A percentile compares a stretch with the other conserved stretches of the same genome.
Evolutionary conservation across 2,329 filamentous ascomycete genomes (phyloP).

Genomic region (Phialocephala subalpina): DNA sequence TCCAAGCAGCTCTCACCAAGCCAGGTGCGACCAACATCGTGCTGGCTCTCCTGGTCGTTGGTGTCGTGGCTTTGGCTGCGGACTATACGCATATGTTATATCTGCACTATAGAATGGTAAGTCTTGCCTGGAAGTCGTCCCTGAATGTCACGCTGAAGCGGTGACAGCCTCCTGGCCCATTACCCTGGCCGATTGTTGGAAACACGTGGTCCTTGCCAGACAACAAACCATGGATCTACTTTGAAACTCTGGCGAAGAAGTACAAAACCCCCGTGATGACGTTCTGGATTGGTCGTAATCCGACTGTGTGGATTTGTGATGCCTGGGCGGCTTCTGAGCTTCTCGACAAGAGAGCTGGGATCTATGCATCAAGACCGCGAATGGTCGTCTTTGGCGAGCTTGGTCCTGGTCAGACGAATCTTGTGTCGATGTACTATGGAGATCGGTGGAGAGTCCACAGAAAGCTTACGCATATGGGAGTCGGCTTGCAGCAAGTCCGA

Average conservation of each 20-base stretch:
- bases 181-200: conserved; percentile 34
- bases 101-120: conserved; percentile 32
- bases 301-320: conserved; percentile 34
- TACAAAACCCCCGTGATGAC: conserved; percentile 35
- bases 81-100: conserved; percentile 36
- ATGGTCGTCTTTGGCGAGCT: conserved; percentile 37
- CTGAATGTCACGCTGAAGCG: conserved; percentile 6
- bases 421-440: conserved; percentile 36
- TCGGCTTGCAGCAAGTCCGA: conserved; percentile 35
- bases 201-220: conserved; percentile 32
- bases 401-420: conserved; percentile 30
- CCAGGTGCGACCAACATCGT: conserved; percentile 17
- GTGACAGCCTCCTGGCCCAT: conserved; percentile 33
- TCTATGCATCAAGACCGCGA: conserved; percentile 33
- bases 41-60: conserved; percentile 16
- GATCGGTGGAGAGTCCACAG: conserved; percentile 34
- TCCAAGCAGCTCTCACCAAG: conserved; percentile 25
- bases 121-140: neutral
- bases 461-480: conserved; percentile 36
- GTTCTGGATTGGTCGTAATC: conserved; percentile 36
- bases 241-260: conserved; percentile 31
- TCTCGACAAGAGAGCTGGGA: conserved; percentile 34
- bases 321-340: conserved; percentile 34
- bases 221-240: conserved; percentile 36
- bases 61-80: conserved; percentile 15